phyloP scores from a whole-genome alignment of 352 stramenopile genomes.

The Thraustochytrium sp. region DNA sequence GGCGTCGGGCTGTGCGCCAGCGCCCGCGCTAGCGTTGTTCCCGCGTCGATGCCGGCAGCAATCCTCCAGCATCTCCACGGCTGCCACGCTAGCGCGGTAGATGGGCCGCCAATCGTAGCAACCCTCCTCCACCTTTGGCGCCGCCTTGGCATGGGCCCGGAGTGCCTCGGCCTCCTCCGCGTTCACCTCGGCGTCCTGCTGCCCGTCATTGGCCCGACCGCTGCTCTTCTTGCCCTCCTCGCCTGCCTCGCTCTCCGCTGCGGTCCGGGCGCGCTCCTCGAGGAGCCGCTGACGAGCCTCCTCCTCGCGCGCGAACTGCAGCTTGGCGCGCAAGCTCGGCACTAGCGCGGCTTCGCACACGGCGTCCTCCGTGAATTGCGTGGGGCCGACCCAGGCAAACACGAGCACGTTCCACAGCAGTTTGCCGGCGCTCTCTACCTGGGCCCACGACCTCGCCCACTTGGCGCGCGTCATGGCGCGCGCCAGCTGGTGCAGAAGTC shows the following conservation, averaged over 20 bases:
- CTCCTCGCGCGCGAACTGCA: not conserved
- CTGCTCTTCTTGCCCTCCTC: no score
- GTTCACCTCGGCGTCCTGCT: no score
- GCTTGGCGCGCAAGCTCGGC: not conserved
- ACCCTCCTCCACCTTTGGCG: not conserved
- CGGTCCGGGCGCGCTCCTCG: no score
- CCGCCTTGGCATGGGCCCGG: not conserved
- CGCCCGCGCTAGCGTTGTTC: not conserved
- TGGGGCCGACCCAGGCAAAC: not conserved
- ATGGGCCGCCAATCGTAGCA: constrained; percentile 38
- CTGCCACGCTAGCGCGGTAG: not conserved
- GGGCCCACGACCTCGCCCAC: not conserved
- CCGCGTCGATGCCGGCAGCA: not conserved
- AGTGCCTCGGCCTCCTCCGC: no score
- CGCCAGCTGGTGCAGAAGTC: not conserved
- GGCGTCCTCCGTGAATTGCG: constrained; percentile 7
- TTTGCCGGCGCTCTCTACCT: not conserved
- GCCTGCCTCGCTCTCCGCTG: no score
- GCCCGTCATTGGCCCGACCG: no score
- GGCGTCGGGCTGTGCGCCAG: not conserved
- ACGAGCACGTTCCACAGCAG: constrained; percentile 29
- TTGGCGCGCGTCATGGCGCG: not conserved
- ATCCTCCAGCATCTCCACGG: constrained; percentile 1
- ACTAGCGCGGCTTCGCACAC: constrained; percentile 12
- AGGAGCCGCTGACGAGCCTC: no score